phyloP scores from a whole-genome alignment of 768 basidiomycete genomes.

The Tephrocybe sp. region DNA sequence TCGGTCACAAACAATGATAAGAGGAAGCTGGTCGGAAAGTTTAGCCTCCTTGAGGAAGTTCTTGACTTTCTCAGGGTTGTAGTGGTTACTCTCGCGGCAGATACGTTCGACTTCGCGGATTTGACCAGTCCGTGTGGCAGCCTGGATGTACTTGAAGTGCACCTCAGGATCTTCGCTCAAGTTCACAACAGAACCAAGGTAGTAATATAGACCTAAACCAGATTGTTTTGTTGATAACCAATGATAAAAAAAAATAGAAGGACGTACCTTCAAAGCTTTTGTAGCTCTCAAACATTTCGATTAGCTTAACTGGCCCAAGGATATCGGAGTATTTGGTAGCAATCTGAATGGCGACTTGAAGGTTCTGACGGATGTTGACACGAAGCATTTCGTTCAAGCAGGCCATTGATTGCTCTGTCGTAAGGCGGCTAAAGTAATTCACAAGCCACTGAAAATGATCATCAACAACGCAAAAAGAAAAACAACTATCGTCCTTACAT shows the following conservation, averaged over 20 bases:
- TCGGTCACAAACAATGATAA: conserved; percentile 99
- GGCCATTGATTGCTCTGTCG: conserved; percentile 94
- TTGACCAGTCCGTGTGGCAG: conserved; percentile 95
- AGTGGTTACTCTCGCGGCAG: conserved; percentile 93
- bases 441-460: conserved; percentile 78
- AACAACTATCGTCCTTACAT: conserved; percentile 46
- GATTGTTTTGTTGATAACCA: too few relatives aligned
- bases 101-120: conserved; percentile 99
- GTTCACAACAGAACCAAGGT: conserved; percentile 97
- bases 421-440: conserved; percentile 93
- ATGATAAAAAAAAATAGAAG: neutral
- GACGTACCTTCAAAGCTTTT: conserved; percentile 89
- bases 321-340: conserved; percentile 99
- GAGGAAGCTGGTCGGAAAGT: conserved; percentile 91
- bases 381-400: conserved; percentile 97
- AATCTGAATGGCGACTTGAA: conserved; percentile 94
- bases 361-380: conserved; percentile 95
- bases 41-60: conserved; percentile 99
- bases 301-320: conserved; percentile 93
- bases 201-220: conserved; percentile 94
- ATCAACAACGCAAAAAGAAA: conserved; percentile 2
- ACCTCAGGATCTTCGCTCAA: conserved; percentile 95
- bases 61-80: conserved; percentile 99
- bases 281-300: conserved; percentile 97
- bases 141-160: conserved; percentile 99